phyloP scores from a whole-genome alignment of 2,329 filamentous ascomycete species.

The Colletotrichum salicis region DNA sequence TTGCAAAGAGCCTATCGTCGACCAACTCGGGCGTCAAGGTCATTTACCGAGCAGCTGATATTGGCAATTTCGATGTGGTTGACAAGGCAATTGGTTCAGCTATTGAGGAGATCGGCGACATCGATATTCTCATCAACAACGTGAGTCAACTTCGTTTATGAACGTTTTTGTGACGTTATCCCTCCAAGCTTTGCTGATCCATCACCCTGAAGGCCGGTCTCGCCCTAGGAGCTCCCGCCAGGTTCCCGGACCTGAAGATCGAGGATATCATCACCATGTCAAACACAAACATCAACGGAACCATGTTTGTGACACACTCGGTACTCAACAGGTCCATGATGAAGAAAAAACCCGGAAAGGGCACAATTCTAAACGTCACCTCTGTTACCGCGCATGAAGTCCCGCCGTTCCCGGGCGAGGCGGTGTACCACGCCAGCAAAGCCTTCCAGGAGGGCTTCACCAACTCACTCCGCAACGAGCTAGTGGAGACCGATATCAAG shows the following conservation, averaged over 20 bases:
- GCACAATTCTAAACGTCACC: slow-evolving; percentile 59
- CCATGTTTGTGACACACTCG: slow-evolving; percentile 57
- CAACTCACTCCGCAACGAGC: slow-evolving; percentile 59
- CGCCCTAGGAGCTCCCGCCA: slow-evolving; percentile 55
- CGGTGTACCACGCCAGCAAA: slow-evolving; percentile 60
- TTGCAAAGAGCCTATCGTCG: slow-evolving; percentile 37
- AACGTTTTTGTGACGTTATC: not conserved
- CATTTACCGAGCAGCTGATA: slow-evolving; percentile 41
- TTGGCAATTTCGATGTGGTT: slow-evolving; percentile 44
- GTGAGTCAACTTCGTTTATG: slow-evolving; percentile 28
- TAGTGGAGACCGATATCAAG: slow-evolving; percentile 57
- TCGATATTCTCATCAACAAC: slow-evolving; percentile 60
- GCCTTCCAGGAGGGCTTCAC: slow-evolving; percentile 60
- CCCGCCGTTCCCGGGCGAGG: slow-evolving; percentile 59
- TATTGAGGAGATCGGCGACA: slow-evolving; percentile 46
- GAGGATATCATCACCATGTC: slow-evolving; percentile 56
- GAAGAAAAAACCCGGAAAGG: slow-evolving; percentile 45
- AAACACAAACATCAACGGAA: slow-evolving; percentile 58
- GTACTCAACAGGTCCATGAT: slow-evolving; percentile 57
- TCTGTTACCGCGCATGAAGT: slow-evolving; percentile 58
- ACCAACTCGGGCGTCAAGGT: slow-evolving; percentile 24
- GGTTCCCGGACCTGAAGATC: slow-evolving; percentile 54
- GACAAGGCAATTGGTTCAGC: slow-evolving; percentile 44
- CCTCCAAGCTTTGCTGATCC: not conserved
- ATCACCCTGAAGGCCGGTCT: slow-evolving; percentile 49